These are phyloP conservation scores for Verticillium alfalfae DNA, from an alignment of 2,329 filamentous ascomycete species.

Conservation along the genomic window DNA sequence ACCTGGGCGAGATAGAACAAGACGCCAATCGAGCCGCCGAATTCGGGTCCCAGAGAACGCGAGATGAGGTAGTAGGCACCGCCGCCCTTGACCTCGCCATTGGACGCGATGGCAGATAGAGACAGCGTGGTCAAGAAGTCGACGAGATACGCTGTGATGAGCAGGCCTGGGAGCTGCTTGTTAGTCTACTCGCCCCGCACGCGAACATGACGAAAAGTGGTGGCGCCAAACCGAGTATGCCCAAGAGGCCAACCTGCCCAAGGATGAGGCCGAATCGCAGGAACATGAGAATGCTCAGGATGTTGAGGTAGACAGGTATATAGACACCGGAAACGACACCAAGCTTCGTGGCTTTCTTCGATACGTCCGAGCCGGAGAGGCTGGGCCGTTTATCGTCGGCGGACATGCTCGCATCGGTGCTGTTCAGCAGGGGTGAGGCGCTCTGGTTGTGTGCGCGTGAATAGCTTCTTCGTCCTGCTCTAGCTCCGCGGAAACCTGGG, in stretches of 20 bases:
- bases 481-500: background rate
- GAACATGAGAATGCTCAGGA: conserved; percentile 89
- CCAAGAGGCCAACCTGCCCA: conserved; percentile 72
- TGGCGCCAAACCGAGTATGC: conserved; percentile 67
- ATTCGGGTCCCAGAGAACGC: conserved; percentile 78
- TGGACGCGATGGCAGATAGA: conserved; percentile 82
- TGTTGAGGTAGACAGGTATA: conserved; percentile 83
- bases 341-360: conserved; percentile 53
- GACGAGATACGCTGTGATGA: conserved; percentile 71
- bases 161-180: conserved; percentile 48
- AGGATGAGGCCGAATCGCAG: conserved; percentile 81
- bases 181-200: conserved; percentile 7
- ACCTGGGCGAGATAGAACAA: conserved; percentile 89
- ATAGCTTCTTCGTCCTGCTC: background rate
- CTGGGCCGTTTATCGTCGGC: conserved; percentile 8
- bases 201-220: background rate
- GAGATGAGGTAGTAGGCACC: conserved; percentile 89
- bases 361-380: conserved; percentile 22
- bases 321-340: conserved; percentile 76
- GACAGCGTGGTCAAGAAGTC: conserved; percentile 82
- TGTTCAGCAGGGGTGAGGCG: background rate
- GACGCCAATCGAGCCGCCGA: conserved; percentile 81
- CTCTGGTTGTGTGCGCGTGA: background rate
- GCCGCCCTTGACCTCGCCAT: conserved; percentile 81
- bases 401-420: conserved; percentile 4